Evolutionary conservation across 129 eudicot genomes (phyloP).

Genomic region (Daucus carota): DNA sequence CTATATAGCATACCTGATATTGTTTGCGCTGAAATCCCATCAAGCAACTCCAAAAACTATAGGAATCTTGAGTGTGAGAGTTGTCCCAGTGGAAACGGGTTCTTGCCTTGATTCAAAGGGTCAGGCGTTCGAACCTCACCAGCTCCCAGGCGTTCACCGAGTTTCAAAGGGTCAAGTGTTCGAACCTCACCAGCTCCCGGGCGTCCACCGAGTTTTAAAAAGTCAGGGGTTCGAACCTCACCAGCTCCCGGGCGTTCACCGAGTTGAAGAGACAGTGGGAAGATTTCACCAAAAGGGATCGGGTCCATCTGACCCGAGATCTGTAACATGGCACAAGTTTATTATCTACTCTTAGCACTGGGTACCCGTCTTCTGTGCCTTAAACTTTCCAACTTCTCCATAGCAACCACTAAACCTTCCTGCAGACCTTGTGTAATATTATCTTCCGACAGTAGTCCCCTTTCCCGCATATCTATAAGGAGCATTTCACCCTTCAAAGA

Average conservation of each 20-base stretch:
- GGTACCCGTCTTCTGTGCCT: slow-evolving; percentile 33
- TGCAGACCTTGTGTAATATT: slow-evolving; percentile 26
- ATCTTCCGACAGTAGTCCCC: slow-evolving; percentile 56
- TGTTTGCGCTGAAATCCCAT: neutral
- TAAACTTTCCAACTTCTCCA: slow-evolving; percentile 31
- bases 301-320: neutral
- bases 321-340: neutral
- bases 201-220: too few species aligned
- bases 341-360: slow-evolving; percentile 13
- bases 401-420: slow-evolving; percentile 29
- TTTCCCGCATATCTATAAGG: slow-evolving; percentile 44
- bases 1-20: neutral
- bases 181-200: too few species aligned
- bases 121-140: too few species aligned
- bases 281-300: too few species aligned
- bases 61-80: too few species aligned
- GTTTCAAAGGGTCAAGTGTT: too few species aligned
- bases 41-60: neutral
- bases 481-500: slow-evolving; percentile 42
- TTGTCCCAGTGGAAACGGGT: too few species aligned
- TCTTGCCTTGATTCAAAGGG: too few species aligned
- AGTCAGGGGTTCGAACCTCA: too few species aligned
- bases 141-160: too few species aligned
- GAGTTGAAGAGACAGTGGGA: too few species aligned
- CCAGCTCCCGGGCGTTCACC: too few species aligned